Evolutionary conservation across 192 early-diverging fungal genomes (phyloP).

Genomic region (Coemansia reversa): DNA sequence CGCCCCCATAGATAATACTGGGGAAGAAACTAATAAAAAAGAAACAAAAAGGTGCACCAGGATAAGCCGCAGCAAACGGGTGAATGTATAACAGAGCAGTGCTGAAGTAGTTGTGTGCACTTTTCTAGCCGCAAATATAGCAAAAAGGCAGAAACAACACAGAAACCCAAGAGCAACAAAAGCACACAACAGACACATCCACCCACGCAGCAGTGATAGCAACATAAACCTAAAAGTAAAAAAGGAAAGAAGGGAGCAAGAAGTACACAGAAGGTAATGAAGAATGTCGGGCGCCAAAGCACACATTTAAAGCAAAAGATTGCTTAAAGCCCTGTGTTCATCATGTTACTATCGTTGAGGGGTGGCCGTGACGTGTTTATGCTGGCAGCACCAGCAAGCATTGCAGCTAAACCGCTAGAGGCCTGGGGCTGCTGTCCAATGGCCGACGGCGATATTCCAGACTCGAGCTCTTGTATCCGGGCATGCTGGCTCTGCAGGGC

Average conservation of each 20-base stretch:
- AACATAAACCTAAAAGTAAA: constrained; percentile 3
- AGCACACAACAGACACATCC: neutral
- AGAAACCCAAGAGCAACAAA: neutral
- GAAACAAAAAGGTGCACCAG: constrained; percentile 6
- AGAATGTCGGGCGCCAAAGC: neutral
- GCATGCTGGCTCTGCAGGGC: constrained; percentile 63
- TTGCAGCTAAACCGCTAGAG: constrained; percentile 46
- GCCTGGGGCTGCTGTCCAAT: constrained; percentile 41
- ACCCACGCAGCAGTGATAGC: constrained; percentile 1
- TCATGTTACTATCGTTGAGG: constrained; percentile 27
- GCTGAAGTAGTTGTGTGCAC: neutral
- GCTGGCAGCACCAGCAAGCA: constrained; percentile 44
- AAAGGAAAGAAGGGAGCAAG: neutral
- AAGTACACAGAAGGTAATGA: neutral
- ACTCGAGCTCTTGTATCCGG: constrained; percentile 74
- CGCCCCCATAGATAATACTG: neutral
- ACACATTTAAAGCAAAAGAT: neutral
- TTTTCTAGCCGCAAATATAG: neutral
- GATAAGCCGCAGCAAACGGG: neutral
- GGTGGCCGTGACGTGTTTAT: constrained; percentile 26
- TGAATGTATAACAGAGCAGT: neutral
- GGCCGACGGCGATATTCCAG: constrained; percentile 39
- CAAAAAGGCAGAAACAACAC: neutral
- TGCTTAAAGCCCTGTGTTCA: constrained; percentile 38
- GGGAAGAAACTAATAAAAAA: constrained; percentile 4